Percentiles rank a stretch among this genome's conserved stretches.
These are phyloP conservation scores for Candida pseudoviswanathii DNA, from an alignment of 1,139 yeast genomes.

Conservation along the genomic window DNA sequence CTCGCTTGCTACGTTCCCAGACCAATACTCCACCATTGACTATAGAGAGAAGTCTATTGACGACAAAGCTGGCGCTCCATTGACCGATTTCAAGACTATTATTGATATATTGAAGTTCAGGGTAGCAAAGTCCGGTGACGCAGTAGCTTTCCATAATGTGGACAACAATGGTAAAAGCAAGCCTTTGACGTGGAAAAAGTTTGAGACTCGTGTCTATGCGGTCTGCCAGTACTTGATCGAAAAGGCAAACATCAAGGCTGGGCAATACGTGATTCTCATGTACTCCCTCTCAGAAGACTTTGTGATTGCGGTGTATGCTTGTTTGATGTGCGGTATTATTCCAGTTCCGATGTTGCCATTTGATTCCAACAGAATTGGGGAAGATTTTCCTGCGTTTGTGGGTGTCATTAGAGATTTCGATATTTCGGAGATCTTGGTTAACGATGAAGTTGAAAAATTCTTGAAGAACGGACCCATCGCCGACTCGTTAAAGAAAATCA, in stretches of 20 bases:
- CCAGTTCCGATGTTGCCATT: slow-evolving; percentile 82
- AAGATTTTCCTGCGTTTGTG: slow-evolving; percentile 72
- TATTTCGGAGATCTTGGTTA: slow-evolving; percentile 72
- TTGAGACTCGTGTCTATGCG: slow-evolving; percentile 76
- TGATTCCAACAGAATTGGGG: slow-evolving; percentile 68
- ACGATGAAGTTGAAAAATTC: slow-evolving; percentile 72
- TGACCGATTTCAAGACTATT: slow-evolving; percentile 73
- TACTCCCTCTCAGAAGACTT: slow-evolving; percentile 88
- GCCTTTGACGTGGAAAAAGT: slow-evolving; percentile 80
- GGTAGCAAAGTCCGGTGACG: slow-evolving; percentile 72
- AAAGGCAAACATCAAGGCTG: slow-evolving; percentile 57
- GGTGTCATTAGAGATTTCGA: slow-evolving; percentile 70
- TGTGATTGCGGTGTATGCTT: slow-evolving; percentile 81
- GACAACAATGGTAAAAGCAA: slow-evolving; percentile 54
- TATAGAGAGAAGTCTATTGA: slow-evolving; percentile 74
- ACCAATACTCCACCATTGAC: slow-evolving; percentile 76
- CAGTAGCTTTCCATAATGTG: slow-evolving; percentile 75
- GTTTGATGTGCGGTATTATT: slow-evolving; percentile 77
- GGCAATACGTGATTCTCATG: slow-evolving; percentile 77
- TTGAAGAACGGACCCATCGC: slow-evolving; percentile 71
- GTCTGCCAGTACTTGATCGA: slow-evolving; percentile 60
- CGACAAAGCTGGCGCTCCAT: slow-evolving; percentile 70
- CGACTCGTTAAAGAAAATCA: slow-evolving; percentile 60
- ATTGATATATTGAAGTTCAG: slow-evolving; percentile 80
- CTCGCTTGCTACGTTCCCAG: slow-evolving; percentile 43